Evolutionary conservation across 1,284 basidiomycete species (phyloP).

Genomic region (Ustilago bromivora): DNA sequence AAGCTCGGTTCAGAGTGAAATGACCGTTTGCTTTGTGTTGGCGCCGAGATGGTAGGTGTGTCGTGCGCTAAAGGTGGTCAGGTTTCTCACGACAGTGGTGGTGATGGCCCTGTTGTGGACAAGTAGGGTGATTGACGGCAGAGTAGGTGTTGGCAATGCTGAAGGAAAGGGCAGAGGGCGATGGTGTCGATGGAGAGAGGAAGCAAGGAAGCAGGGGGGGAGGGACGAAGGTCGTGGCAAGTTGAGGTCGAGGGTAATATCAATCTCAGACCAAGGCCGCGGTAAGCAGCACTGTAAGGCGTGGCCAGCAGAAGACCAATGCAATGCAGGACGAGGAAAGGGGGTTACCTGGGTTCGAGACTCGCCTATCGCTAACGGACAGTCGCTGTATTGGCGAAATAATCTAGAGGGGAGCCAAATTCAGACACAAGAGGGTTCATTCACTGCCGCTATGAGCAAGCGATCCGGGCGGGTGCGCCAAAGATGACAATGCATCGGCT

Average conservation of each 20-base stretch:
- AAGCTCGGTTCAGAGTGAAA: no score
- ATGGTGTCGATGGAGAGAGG: conserved; percentile 5
- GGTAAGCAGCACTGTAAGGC: background rate
- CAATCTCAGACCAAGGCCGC: conserved; percentile 1
- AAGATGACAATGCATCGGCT: background rate
- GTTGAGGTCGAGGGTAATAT: conserved; percentile 11
- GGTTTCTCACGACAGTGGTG: background rate
- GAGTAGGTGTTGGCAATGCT: background rate
- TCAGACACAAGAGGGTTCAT: conserved; percentile 5
- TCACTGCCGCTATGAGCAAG: conserved; percentile 9
- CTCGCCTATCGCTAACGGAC: conserved; percentile 7
- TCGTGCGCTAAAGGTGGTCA: background rate
- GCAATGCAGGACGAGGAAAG: conserved; percentile 12
- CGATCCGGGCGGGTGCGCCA: conserved; percentile 7
- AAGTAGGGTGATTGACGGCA: background rate
- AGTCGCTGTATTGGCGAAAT: background rate
- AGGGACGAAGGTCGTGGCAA: background rate
- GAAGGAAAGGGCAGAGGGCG: background rate
- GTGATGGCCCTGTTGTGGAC: background rate
- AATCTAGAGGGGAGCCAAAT: background rate
- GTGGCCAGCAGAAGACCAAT: conserved; percentile 5
- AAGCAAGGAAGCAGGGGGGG: background rate
- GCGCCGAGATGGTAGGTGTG: no score
- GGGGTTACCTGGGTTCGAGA: background rate
- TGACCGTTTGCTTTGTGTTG: no score